These are phyloP conservation scores for Lactarius sanguifluus DNA, from an alignment of 768 basidiomycete genomes.

Conservation along the genomic window DNA sequence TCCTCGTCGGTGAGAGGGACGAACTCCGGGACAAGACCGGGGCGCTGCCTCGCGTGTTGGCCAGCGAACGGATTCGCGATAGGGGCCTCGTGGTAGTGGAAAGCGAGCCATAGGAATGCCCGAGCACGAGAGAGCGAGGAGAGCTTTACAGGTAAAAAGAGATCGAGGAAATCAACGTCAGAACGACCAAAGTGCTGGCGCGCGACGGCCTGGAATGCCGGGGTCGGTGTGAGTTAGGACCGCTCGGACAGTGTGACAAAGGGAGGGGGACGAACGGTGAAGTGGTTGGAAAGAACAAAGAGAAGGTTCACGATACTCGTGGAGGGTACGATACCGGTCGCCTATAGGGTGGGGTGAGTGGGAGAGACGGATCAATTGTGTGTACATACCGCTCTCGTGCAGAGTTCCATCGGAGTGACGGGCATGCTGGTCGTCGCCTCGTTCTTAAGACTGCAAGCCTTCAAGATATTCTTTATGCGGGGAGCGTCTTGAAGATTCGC, in stretches of 20 bases:
- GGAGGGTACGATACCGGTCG: conserved; percentile 54
- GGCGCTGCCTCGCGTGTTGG: conserved; percentile 33
- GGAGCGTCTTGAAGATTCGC: conserved; percentile 78
- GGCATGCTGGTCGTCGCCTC: conserved; percentile 45
- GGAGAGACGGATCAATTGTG: conserved; percentile 1
- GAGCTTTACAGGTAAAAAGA: conserved; percentile 44
- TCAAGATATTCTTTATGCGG: conserved; percentile 73
- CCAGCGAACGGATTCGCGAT: conserved; percentile 42
- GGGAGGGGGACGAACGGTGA: conserved; percentile 35
- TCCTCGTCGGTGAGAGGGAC: conserved; percentile 35
- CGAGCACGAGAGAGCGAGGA: conserved; percentile 45
- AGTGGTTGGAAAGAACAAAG: conserved; percentile 64
- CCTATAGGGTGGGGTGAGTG: conserved; percentile 31
- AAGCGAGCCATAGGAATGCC: conserved; percentile 49
- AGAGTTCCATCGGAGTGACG: conserved; percentile 57
- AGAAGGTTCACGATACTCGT: conserved; percentile 71
- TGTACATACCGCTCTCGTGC: conserved; percentile 49
- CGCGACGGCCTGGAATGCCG: conserved; percentile 34
- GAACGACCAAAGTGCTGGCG: conserved; percentile 40
- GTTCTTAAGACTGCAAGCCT: conserved; percentile 54
- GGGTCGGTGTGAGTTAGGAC: conserved; percentile 6
- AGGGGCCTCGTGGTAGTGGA: conserved; percentile 46
- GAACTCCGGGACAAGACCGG: conserved; percentile 36
- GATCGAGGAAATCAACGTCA: conserved; percentile 41
- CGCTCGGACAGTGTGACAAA: neutral